A percentile compares a stretch with the other conserved stretches of the same genome.
phyloP scores from a whole-genome alignment of 768 basidiomycete species.

The Calocybe cyanea region DNA sequence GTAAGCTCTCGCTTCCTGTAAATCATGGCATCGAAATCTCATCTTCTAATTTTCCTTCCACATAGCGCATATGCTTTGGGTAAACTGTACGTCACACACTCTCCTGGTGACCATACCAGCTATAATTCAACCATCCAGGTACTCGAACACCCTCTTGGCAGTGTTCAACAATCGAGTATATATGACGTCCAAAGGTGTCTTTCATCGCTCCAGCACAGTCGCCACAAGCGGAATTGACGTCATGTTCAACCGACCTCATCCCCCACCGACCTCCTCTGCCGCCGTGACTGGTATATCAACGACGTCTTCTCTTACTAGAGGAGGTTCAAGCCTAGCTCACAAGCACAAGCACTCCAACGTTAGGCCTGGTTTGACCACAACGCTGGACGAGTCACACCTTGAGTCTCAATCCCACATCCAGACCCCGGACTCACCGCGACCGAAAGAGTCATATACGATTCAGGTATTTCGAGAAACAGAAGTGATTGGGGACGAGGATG shows the following conservation, averaged over 20 bases:
- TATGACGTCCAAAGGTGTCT: constrained; percentile 8
- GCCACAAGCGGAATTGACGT: constrained; percentile 5
- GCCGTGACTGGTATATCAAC: neutral
- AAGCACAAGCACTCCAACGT: too few relatives aligned
- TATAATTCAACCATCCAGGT: neutral
- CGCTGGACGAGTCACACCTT: neutral
- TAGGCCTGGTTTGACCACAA: too few relatives aligned
- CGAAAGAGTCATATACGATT: neutral
- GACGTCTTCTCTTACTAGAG: too few relatives aligned
- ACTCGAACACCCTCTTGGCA: constrained; percentile 13
- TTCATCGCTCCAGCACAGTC: neutral
- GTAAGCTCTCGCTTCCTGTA: neutral
- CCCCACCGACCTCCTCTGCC: neutral
- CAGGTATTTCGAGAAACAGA: neutral
- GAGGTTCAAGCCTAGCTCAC: too few relatives aligned
- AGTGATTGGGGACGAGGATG: neutral
- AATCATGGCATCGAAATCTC: too few relatives aligned
- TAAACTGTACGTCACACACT: constrained; percentile 9
- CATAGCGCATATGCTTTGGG: constrained; percentile 13
- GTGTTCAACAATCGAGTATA: constrained; percentile 15
- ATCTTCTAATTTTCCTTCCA: neutral
- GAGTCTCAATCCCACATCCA: neutral
- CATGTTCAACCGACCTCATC: neutral
- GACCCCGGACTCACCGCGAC: neutral
- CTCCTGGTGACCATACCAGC: neutral